Percentiles rank a stretch among this genome's conserved stretches.
Evolutionary conservation across 257 asterid species (phyloP).

Genomic region (Jacaranda copaia): DNA sequence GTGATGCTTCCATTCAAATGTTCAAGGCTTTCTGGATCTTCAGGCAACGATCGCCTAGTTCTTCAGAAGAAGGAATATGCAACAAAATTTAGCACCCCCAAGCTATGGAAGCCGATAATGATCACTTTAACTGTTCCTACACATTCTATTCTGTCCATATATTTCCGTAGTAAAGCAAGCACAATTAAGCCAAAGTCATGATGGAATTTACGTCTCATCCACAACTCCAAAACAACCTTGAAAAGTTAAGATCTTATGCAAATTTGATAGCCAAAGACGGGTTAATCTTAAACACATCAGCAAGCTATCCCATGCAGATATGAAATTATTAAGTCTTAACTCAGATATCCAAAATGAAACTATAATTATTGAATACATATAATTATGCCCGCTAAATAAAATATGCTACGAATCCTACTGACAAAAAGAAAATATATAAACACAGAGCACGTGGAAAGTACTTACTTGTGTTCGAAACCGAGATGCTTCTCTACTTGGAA

Average conservation of each 20-base stretch:
- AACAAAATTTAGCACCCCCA: too few relatives aligned
- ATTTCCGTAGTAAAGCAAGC: too few relatives aligned
- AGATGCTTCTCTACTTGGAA: constrained; percentile 87
- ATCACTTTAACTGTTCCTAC: too few relatives aligned
- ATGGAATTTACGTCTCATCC: background rate
- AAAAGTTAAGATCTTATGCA: background rate
- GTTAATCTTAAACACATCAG: background rate
- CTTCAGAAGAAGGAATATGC: too few relatives aligned
- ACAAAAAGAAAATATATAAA: background rate
- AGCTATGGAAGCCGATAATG: too few relatives aligned
- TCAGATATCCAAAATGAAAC: background rate
- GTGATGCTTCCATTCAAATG: background rate
- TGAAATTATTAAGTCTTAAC: background rate
- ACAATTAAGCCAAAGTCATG: background rate
- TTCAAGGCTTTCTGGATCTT: too few relatives aligned
- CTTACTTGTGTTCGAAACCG: constrained; percentile 73
- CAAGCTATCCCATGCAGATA: background rate
- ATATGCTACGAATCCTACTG: background rate
- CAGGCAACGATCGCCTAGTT: too few relatives aligned
- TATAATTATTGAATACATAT: background rate
- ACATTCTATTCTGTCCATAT: background rate
- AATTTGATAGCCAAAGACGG: background rate
- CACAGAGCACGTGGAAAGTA: constrained; percentile 17
- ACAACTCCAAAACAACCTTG: background rate
- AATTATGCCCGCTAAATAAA: background rate